These are phyloP conservation scores for Acanthamoeba castellanii DNA, from an alignment of 208 protist species.

Conservation along the genomic window DNA sequence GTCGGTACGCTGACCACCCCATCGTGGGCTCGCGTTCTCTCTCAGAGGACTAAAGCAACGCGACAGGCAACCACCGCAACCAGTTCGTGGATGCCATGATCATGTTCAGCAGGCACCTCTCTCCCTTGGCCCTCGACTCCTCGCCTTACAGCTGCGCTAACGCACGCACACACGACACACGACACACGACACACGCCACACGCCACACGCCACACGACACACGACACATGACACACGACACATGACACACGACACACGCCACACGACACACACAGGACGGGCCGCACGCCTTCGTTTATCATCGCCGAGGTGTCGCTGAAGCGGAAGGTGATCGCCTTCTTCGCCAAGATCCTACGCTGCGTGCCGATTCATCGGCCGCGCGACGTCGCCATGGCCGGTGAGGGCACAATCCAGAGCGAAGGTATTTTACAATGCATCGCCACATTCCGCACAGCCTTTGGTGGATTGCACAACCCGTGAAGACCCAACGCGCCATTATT, in stretches of 20 bases:
- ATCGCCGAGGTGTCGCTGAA: conserved; percentile 55
- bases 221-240: too few species aligned
- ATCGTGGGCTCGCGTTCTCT: background rate
- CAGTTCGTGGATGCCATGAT: conserved; percentile 70
- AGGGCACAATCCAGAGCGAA: background rate
- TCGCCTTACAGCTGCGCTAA: background rate
- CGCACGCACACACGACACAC: background rate
- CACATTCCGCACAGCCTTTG: too few species aligned
- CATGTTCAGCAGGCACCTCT: conserved; percentile 32
- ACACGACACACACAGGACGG: background rate
- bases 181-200: too few species aligned
- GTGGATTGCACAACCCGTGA: background rate
- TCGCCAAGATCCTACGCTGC: conserved; percentile 26
- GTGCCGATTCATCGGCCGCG: conserved; percentile 8
- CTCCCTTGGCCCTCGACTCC: background rate
- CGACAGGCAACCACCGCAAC: conserved; percentile 67
- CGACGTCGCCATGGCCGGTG: background rate
- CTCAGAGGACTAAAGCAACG: background rate
- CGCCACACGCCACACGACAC: too few species aligned
- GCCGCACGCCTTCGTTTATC: background rate
- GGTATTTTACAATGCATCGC: background rate
- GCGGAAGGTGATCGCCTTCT: conserved; percentile 35
- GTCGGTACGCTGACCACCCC: background rate
- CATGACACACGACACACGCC: too few species aligned
- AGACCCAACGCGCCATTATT: background rate